phyloP scores from a whole-genome alignment of 148 eudicot genomes.

The Limonium bicolor region DNA sequence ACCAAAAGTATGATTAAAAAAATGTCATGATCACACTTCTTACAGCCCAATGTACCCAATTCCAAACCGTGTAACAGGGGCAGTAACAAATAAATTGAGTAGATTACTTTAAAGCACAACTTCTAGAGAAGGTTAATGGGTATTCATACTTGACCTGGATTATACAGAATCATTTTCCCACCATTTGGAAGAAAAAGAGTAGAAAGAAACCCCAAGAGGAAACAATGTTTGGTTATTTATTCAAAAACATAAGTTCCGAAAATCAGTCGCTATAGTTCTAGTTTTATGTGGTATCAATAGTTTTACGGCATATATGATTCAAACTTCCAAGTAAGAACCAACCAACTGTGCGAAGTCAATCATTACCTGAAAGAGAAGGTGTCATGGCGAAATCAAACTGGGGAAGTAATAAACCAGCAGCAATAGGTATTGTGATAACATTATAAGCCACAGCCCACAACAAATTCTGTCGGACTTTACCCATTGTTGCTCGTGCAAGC shows the following conservation, averaged over 20 bases:
- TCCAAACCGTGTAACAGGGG: no score
- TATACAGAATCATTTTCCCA: no score
- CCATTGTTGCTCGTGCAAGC: slow-evolving; percentile 77
- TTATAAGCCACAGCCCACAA: slow-evolving; percentile 90
- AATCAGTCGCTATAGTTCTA: background rate
- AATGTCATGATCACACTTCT: background rate
- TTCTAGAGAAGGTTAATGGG: no score
- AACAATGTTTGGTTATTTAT: background rate
- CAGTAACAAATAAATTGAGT: background rate
- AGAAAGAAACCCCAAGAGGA: background rate
- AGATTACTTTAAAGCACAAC: no score
- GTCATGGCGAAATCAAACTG: slow-evolving; percentile 95
- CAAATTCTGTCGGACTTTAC: slow-evolving; percentile 81
- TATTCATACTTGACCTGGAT: no score
- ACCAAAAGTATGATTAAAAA: background rate
- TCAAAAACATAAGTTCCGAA: background rate
- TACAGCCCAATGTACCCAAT: no score
- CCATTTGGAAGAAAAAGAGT: background rate
- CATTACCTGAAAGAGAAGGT: slow-evolving; percentile 82
- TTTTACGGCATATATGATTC: background rate
- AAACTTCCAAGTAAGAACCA: no score
- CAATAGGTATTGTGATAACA: slow-evolving; percentile 67
- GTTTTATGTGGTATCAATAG: background rate
- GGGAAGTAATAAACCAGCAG: slow-evolving; percentile 87
- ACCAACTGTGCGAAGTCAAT: no score